Percentiles rank a stretch among this genome's conserved stretches.
Evolutionary conservation across 2,329 filamentous ascomycete species (phyloP).

Genomic region (Fusarium sp.): DNA sequence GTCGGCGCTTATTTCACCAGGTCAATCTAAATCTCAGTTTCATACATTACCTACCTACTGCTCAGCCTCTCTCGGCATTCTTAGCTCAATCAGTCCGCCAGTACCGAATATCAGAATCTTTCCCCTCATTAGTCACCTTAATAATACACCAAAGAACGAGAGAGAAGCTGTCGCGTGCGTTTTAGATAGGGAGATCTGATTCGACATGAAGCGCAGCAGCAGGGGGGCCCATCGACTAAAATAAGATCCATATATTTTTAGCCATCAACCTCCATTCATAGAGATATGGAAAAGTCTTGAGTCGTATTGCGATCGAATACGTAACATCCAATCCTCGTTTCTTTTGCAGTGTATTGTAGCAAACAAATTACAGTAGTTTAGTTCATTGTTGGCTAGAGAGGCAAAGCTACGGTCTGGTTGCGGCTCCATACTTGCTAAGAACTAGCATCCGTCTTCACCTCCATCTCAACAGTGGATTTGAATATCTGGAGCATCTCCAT

Average conservation of each 20-base stretch:
- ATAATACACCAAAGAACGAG: not conserved
- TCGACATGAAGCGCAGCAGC: conserved; percentile 18
- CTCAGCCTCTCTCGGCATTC: conserved; percentile 38
- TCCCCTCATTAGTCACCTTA: conserved; percentile 10
- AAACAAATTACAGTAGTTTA: not conserved
- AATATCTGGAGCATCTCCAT: conserved; percentile 7
- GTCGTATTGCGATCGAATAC: conserved; percentile 20
- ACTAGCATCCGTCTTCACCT: not conserved
- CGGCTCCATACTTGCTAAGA: conserved; percentile 2
- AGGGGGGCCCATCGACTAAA: conserved; percentile 13
- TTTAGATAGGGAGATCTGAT: conserved; percentile 24
- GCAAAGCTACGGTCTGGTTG: not conserved
- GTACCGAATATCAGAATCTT: conserved; percentile 7
- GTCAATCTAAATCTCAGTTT: conserved; percentile 18
- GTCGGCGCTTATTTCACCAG: conserved; percentile 31
- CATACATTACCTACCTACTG: conserved; percentile 1
- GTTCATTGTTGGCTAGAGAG: not conserved
- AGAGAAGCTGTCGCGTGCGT: conserved; percentile 29
- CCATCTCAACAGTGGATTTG: conserved; percentile 5
- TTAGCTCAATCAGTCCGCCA: conserved; percentile 5
- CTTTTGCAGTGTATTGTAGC: not conserved
- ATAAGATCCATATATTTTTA: conserved; percentile 2
- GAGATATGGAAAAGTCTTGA: conserved; percentile 4
- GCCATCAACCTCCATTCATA: not conserved
- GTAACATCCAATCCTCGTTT: conserved; percentile 12